These are phyloP conservation scores for Kokia cookei DNA, from an alignment of 441 rosid genomes.

Conservation along the genomic window DNA sequence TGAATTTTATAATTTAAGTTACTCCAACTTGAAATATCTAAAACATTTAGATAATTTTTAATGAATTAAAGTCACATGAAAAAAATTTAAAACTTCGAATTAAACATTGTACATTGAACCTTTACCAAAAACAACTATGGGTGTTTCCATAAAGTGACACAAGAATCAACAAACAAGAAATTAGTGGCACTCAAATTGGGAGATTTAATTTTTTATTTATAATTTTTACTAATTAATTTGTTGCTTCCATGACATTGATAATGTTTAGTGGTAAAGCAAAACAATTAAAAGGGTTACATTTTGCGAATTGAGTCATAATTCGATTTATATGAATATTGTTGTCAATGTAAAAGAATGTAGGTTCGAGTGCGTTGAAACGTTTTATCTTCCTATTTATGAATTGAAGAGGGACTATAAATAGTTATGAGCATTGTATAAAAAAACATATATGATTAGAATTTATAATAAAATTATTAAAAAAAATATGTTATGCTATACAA, in stretches of 20 bases:
- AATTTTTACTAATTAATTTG: not conserved
- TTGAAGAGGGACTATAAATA: too few species aligned
- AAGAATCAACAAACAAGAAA: not conserved
- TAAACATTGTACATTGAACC: conserved; percentile 12
- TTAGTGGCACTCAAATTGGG: not conserved
- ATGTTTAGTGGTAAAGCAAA: not conserved
- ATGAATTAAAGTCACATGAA: not conserved
- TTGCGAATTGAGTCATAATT: too few species aligned
- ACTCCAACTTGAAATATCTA: too few species aligned
- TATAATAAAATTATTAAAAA: too few species aligned
- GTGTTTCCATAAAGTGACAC: not conserved
- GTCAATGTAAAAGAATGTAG: too few species aligned
- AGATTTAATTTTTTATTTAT: not conserved
- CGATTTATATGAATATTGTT: too few species aligned
- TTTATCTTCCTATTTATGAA: too few species aligned
- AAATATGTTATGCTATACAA: too few species aligned
- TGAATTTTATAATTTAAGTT: too few species aligned
- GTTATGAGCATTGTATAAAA: too few species aligned
- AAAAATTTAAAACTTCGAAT: not conserved
- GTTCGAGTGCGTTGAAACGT: too few species aligned
- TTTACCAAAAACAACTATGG: not conserved
- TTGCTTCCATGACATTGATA: not conserved
- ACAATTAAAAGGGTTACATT: not conserved
- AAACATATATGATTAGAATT: too few species aligned
- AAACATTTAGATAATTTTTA: not conserved